Conservation (phyloP, 2,329 filamentous ascomycete genomes). For the Aspergillus viridinutans region DNA sequence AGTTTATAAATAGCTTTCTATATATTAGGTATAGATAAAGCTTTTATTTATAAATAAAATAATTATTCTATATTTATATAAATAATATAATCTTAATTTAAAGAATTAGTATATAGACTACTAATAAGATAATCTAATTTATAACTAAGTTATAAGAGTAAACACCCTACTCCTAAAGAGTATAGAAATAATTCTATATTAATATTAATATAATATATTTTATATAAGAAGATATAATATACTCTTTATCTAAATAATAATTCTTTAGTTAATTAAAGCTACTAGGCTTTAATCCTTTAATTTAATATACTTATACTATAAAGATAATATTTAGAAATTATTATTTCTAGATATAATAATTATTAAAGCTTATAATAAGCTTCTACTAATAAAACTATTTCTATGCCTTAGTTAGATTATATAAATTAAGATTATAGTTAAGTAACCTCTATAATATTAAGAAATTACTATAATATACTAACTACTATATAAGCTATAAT, state of each 20-base stretch:
- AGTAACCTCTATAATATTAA: slow-evolving; percentile 4
- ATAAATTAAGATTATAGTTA: slow-evolving; percentile 8
- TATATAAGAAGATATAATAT: neutral
- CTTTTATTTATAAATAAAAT: slow-evolving; percentile 9
- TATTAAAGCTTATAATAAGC: slow-evolving; percentile 6
- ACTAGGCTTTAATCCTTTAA: slow-evolving; percentile 14
- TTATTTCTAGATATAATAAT: slow-evolving; percentile 1
- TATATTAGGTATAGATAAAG: slow-evolving; percentile 3
- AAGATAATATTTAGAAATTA: slow-evolving; percentile 5
- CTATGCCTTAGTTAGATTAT: slow-evolving; percentile 6
- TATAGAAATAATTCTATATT: slow-evolving; percentile 8
- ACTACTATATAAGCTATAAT: slow-evolving; percentile 10
- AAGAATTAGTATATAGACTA: slow-evolving; percentile 10
- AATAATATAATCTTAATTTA: slow-evolving; percentile 5
- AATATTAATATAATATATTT: neutral
- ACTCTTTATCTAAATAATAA: slow-evolving; percentile 3
- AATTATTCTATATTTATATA: slow-evolving; percentile 9
- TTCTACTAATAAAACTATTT: slow-evolving; percentile 6
- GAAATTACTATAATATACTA: slow-evolving; percentile 16
- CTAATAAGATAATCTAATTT: slow-evolving; percentile 8
- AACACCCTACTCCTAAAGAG: slow-evolving; percentile 3
- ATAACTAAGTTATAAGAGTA: slow-evolving; percentile 2
- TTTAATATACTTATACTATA: slow-evolving; percentile 6
- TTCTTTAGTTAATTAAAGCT: slow-evolving; percentile 5
- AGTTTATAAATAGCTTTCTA: slow-evolving; percentile 9